Percentiles rank a stretch among this genome's conserved stretches.
These are phyloP conservation scores for Hericium coralloides DNA, from an alignment of 768 basidiomycete genomes.

Conservation along the genomic window DNA sequence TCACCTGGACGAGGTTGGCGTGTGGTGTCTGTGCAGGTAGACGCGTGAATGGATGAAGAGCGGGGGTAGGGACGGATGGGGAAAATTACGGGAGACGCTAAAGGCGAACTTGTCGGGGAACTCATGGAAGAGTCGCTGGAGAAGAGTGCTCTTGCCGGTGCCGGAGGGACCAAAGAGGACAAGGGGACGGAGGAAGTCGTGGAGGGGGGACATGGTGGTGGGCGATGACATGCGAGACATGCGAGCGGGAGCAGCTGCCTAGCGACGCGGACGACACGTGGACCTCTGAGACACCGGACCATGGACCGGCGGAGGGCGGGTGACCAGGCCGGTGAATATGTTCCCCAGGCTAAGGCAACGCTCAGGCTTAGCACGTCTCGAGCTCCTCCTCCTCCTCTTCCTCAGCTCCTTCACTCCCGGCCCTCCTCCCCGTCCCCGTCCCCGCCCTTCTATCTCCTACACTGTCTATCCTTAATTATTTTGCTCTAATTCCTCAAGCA, in stretches of 20 bases:
- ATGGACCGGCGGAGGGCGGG: not conserved
- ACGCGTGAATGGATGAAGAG: slow-evolving; percentile 1
- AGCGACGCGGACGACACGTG: not conserved
- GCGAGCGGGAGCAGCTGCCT: not conserved
- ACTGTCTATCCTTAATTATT: slow-evolving; percentile 7
- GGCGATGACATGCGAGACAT: not conserved
- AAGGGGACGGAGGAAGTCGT: slow-evolving; percentile 58
- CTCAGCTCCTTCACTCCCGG: not conserved
- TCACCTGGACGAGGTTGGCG: slow-evolving; percentile 79
- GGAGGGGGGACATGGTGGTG: slow-evolving; percentile 19
- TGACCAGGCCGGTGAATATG: too few species aligned
- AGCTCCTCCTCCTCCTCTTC: not conserved
- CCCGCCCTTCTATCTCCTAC: slow-evolving; percentile 2
- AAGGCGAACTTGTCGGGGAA: slow-evolving; percentile 85
- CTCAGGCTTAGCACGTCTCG: not conserved
- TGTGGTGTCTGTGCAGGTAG: slow-evolving; percentile 66
- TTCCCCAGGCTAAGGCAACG: too few species aligned
- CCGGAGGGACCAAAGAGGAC: slow-evolving; percentile 89
- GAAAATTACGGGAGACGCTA: slow-evolving; percentile 72
- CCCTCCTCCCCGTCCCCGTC: slow-evolving; percentile 5
- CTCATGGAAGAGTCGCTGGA: slow-evolving; percentile 71
- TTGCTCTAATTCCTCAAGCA: slow-evolving; percentile 1
- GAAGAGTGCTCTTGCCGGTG: slow-evolving; percentile 89
- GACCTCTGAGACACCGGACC: not conserved
- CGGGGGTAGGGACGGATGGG: not conserved